Conservation (phyloP, 768 basidiomycete species). For the Nidularia sp. region DNA sequence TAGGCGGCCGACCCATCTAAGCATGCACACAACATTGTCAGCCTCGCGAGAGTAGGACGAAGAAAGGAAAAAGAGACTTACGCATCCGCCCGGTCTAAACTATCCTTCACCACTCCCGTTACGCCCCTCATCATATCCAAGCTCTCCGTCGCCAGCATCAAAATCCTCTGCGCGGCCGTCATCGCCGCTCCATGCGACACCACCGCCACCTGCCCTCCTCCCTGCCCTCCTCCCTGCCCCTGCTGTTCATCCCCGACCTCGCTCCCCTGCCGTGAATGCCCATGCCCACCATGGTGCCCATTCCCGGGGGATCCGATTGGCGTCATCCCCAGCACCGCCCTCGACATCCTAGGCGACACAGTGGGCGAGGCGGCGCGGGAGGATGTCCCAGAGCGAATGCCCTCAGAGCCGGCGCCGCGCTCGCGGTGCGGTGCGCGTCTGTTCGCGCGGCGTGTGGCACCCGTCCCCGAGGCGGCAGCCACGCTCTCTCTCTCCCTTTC, state of each 20-base stretch:
- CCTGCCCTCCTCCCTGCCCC: not conserved
- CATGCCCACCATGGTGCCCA: not conserved
- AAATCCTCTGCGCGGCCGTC: constrained; percentile 73
- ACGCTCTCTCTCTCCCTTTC: constrained; percentile 24
- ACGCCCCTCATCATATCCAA: constrained; percentile 90
- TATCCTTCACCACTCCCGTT: constrained; percentile 84
- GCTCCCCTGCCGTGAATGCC: not conserved
- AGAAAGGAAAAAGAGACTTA: constrained; percentile 32
- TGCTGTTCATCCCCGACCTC: constrained; percentile 1
- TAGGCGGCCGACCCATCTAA: constrained; percentile 80
- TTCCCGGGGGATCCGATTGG: not conserved
- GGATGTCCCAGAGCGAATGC: constrained; percentile 18
- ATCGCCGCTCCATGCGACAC: constrained; percentile 53
- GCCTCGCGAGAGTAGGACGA: not conserved
- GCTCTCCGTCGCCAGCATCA: constrained; percentile 86
- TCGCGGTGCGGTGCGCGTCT: constrained; percentile 31
- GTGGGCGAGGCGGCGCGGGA: constrained; percentile 20
- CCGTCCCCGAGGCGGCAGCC: constrained; percentile 27
- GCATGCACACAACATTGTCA: constrained; percentile 7
- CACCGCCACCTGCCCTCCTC: not conserved
- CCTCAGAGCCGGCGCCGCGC: constrained; percentile 28
- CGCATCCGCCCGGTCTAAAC: constrained; percentile 83
- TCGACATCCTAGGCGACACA: constrained; percentile 5
- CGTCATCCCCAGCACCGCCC: constrained; percentile 5
- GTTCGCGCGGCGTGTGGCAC: constrained; percentile 19